Conservation (phyloP, 2,329 filamentous ascomycete genomes). For the Exophiala bonariae region DNA sequence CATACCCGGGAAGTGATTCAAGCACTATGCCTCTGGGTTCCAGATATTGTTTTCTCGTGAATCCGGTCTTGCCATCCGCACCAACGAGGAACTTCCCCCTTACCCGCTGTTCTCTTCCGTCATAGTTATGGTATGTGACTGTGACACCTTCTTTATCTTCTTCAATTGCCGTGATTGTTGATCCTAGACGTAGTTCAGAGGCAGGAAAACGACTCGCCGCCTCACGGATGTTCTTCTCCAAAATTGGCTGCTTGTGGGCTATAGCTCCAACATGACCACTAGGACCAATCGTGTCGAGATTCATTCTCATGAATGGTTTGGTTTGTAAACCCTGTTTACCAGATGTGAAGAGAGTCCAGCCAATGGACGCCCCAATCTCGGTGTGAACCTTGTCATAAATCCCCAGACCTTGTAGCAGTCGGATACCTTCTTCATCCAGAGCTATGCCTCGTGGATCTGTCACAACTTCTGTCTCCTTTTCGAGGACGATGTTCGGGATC, state of each 20-base stretch:
- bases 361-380: slow-evolving; percentile 26
- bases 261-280: slow-evolving; percentile 34
- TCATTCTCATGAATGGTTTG: slow-evolving; percentile 20
- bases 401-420: slow-evolving; percentile 32
- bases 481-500: slow-evolving; percentile 31
- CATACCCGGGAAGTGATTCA: background rate
- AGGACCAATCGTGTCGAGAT: slow-evolving; percentile 28
- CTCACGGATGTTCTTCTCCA: slow-evolving; percentile 31
- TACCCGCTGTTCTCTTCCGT: slow-evolving; percentile 22
- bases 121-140: slow-evolving; percentile 20
- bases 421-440: slow-evolving; percentile 35
- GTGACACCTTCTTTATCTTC: slow-evolving; percentile 13
- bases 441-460: slow-evolving; percentile 35
- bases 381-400: slow-evolving; percentile 32
- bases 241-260: slow-evolving; percentile 32
- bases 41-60: slow-evolving; percentile 33
- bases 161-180: slow-evolving; percentile 14
- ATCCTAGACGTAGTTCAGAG: slow-evolving; percentile 19
- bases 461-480: slow-evolving; percentile 31
- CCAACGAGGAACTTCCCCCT: slow-evolving; percentile 32
- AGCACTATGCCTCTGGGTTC: slow-evolving; percentile 29
- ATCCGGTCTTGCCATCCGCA: slow-evolving; percentile 35
- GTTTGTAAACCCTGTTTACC: slow-evolving; percentile 9
- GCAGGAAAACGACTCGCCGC: slow-evolving; percentile 10
- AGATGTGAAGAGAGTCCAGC: slow-evolving; percentile 22